Percentiles rank a stretch among this genome's conserved stretches.
Conservation (phyloP, 805 yeast species). For the Candida saitoana region DNA sequence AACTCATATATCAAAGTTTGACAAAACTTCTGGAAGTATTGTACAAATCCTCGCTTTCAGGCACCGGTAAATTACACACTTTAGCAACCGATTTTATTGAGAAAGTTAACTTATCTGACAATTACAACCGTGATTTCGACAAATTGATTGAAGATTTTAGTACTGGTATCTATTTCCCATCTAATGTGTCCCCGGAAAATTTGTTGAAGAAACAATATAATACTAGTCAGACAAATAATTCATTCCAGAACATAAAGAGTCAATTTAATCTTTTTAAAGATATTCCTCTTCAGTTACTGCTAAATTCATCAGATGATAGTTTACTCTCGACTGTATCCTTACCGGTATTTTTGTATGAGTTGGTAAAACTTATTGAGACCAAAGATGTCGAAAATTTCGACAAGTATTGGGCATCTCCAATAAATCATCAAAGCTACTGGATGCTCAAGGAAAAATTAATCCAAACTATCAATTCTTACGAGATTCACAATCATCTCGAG, state of each 20-base stretch:
- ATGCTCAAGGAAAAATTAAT: slow-evolving; percentile 26
- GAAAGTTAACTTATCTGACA: slow-evolving; percentile 15
- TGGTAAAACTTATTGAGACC: slow-evolving; percentile 18
- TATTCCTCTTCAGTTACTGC: slow-evolving; percentile 32
- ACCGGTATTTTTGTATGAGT: slow-evolving; percentile 26
- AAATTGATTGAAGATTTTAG: slow-evolving; percentile 21
- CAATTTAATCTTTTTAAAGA: slow-evolving; percentile 39
- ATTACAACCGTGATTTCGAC: slow-evolving; percentile 22
- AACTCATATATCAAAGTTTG: slow-evolving; percentile 29
- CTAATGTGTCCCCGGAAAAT: slow-evolving; percentile 27
- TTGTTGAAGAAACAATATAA: slow-evolving; percentile 17
- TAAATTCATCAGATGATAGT: slow-evolving; percentile 12
- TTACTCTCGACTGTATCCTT: slow-evolving; percentile 26
- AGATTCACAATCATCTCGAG: slow-evolving; percentile 8
- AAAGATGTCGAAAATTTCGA: slow-evolving; percentile 7
- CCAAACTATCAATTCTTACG: slow-evolving; percentile 16
- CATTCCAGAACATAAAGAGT: slow-evolving; percentile 34
- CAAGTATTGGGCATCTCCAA: slow-evolving; percentile 26
- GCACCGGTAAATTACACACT: slow-evolving; percentile 21
- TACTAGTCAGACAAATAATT: slow-evolving; percentile 25
- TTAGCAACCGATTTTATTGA: slow-evolving; percentile 20
- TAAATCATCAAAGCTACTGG: slow-evolving; percentile 34
- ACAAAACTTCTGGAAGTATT: slow-evolving; percentile 31
- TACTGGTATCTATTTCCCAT: slow-evolving; percentile 40
- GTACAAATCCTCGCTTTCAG: slow-evolving; percentile 21